Conservation (phyloP, 1,284 basidiomycete species). For the Ceratobasidium sp. region DNA sequence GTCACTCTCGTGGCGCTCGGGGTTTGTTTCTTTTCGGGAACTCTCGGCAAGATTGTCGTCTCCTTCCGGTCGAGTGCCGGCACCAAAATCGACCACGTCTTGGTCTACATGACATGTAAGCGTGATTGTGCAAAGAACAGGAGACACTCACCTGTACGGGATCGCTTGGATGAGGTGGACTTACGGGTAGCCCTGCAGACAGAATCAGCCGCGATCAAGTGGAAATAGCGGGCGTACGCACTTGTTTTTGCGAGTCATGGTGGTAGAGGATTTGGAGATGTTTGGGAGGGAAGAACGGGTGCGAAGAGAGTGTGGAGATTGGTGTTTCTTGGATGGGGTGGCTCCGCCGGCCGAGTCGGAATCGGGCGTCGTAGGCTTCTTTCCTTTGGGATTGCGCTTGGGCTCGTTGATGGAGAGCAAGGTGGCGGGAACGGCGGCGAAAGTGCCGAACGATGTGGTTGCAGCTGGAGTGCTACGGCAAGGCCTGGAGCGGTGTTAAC, state of each 20-base stretch:
- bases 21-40: constrained; percentile 58
- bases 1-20: constrained; percentile 56
- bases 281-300: constrained; percentile 47
- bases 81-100: constrained; percentile 28
- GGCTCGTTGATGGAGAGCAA: constrained; percentile 75
- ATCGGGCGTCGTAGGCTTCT: constrained; percentile 85
- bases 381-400: constrained; percentile 68
- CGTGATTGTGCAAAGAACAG: background rate
- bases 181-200: constrained; percentile 35
- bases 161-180: constrained; percentile 30
- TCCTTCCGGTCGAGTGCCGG: constrained; percentile 24
- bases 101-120: constrained; percentile 28
- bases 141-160: background rate
- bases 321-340: constrained; percentile 38
- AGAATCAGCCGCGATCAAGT: background rate
- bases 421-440: constrained; percentile 62
- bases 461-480: constrained; percentile 27
- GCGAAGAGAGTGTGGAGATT: constrained; percentile 36
- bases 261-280: constrained; percentile 25
- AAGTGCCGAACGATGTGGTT: constrained; percentile 59
- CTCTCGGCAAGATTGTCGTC: constrained; percentile 27
- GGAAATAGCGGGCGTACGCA: background rate
- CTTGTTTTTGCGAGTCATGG: constrained; percentile 42
- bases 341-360: constrained; percentile 68
- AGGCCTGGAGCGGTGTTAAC: constrained; percentile 17